Conservation (phyloP, 2,329 filamentous ascomycete species). For the Helotiales sp. region DNA sequence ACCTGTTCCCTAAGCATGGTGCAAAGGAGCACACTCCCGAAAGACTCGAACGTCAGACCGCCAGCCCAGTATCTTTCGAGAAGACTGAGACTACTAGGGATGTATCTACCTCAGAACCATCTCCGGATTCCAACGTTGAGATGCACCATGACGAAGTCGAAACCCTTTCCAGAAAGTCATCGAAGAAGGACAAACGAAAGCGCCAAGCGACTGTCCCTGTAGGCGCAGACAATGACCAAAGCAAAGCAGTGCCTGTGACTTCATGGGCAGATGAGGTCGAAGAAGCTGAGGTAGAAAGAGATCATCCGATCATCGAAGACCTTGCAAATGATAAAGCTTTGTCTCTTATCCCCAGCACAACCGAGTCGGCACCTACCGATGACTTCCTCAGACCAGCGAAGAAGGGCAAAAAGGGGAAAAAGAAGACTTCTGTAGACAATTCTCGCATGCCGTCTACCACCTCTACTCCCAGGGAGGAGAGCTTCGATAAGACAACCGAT, state of each 20-base stretch:
- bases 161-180: slow-evolving; percentile 18
- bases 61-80: slow-evolving; percentile 12
- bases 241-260: slow-evolving; percentile 15
- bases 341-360: slow-evolving; percentile 32
- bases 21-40: not conserved
- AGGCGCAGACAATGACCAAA: slow-evolving; percentile 10
- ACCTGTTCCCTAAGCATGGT: not conserved
- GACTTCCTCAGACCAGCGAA: slow-evolving; percentile 34
- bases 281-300: slow-evolving; percentile 30
- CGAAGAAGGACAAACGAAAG: slow-evolving; percentile 36
- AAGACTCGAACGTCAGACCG: slow-evolving; percentile 3
- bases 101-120: not conserved
- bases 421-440: slow-evolving; percentile 25
- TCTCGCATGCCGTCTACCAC: slow-evolving; percentile 9
- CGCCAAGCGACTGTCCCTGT: slow-evolving; percentile 28
- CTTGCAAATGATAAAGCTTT: slow-evolving; percentile 33
- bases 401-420: slow-evolving; percentile 42
- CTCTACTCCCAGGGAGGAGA: slow-evolving; percentile 10
- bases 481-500: slow-evolving; percentile 21
- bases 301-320: slow-evolving; percentile 30
- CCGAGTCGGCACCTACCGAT: slow-evolving; percentile 23
- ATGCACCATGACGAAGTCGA: not conserved
- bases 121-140: not conserved
- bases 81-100: not conserved
- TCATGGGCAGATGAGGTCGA: slow-evolving; percentile 35